Percentiles rank a stretch among this genome's conserved stretches.
Conservation (phyloP, 345 rosid species). For the Hevea brasiliensis region DNA sequence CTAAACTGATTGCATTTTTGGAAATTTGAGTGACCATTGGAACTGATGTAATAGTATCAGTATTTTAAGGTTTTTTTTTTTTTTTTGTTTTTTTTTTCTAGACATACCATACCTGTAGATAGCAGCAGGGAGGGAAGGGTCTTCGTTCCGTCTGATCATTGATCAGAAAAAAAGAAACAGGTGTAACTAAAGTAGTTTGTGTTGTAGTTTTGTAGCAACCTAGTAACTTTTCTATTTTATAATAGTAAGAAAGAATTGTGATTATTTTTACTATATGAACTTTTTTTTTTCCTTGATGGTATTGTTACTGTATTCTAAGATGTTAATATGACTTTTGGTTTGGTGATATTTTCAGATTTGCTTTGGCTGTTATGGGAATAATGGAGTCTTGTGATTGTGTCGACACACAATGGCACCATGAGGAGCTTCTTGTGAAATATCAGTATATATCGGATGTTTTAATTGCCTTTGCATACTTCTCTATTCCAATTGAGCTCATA, state of each 20-base stretch:
- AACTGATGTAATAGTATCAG: not conserved
- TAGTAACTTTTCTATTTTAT: not conserved
- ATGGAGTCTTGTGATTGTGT: conserved; percentile 90
- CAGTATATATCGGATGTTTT: conserved; percentile 89
- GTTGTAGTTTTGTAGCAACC: not conserved
- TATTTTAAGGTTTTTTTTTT: too few species aligned
- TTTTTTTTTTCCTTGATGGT: not conserved
- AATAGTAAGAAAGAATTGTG: not conserved
- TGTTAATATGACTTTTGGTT: not conserved
- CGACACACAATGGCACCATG: conserved; percentile 71
- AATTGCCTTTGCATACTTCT: conserved; percentile 90
- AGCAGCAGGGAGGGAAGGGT: not conserved
- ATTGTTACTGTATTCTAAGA: not conserved
- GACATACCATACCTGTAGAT: not conserved
- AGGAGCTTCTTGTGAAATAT: conserved; percentile 73
- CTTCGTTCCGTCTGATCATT: not conserved
- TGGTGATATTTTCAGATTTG: conserved; percentile 26
- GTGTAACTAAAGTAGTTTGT: not conserved
- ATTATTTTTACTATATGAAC: not conserved
- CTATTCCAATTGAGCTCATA: conserved; percentile 84
- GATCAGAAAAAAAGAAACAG: not conserved
- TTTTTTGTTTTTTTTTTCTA: too few species aligned
- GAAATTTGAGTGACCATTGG: not conserved
- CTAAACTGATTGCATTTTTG: not conserved
- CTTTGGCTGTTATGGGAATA: conserved; percentile 13